Evolutionary conservation across 345 rosid genomes (phyloP).

Genomic region (Carallia brachiata): DNA sequence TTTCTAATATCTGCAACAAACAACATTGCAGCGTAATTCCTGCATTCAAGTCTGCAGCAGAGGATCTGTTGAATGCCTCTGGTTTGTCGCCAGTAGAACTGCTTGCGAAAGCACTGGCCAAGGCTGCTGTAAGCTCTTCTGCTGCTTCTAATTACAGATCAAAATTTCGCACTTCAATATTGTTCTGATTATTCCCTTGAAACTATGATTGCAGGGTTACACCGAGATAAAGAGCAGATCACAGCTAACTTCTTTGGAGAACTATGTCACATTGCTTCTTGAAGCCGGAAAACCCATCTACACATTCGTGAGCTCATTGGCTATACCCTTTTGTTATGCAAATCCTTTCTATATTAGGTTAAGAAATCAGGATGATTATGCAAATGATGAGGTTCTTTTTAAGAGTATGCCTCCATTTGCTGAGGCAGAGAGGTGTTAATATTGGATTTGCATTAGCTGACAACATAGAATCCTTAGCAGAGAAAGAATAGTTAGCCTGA

Average conservation of each 20-base stretch:
- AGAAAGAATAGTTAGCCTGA: no score
- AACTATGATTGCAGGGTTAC: conserved; percentile 61
- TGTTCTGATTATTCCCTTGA: neutral
- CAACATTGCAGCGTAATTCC: conserved; percentile 77
- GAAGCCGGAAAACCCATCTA: conserved; percentile 71
- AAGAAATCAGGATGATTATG: neutral
- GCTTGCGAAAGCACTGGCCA: conserved; percentile 94
- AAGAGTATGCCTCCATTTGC: no score
- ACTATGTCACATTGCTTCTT: conserved; percentile 72
- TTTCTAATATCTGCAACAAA: neutral
- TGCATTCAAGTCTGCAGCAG: conserved; percentile 75
- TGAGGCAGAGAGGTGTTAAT: no score
- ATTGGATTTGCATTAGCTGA: no score
- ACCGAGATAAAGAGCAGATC: conserved; percentile 91
- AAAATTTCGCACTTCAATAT: neutral
- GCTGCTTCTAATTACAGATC: neutral
- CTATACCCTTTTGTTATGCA: neutral
- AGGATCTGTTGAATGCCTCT: conserved; percentile 65
- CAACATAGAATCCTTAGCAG: no score
- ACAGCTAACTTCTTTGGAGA: conserved; percentile 81
- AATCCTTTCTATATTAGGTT: neutral
- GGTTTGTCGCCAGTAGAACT: conserved; percentile 79
- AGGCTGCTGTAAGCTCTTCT: conserved; percentile 60
- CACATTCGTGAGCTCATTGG: conserved; percentile 57
- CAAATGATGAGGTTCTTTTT: neutral